Percentiles rank a stretch among this genome's conserved stretches.
Evolutionary conservation across 805 yeast species (phyloP).

Genomic region (Metschnikowia gelsemii): DNA sequence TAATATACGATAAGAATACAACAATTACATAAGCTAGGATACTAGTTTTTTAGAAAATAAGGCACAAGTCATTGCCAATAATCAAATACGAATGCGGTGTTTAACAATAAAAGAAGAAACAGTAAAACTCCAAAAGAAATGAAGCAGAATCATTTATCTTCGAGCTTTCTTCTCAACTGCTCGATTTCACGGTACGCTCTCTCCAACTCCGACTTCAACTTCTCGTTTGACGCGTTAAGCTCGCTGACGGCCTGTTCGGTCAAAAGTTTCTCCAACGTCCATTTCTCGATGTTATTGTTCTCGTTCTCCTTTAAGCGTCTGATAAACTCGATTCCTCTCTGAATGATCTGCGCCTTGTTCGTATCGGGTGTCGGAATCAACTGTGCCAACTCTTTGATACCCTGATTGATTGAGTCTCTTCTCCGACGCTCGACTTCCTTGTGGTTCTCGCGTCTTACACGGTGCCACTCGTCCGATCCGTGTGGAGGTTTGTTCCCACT

Average conservation of each 20-base stretch:
- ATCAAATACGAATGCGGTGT: too few species aligned
- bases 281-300: conserved; percentile 84
- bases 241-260: conserved; percentile 91
- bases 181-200: conserved; percentile 92
- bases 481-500: conserved; percentile 52
- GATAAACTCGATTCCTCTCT: conserved; percentile 87
- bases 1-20: too few species aligned
- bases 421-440: conserved; percentile 94
- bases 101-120: too few species aligned
- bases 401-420: conserved; percentile 82
- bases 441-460: conserved; percentile 82
- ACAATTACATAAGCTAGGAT: too few species aligned
- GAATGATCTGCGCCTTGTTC: conserved; percentile 87
- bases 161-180: conserved; percentile 58
- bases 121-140: background rate
- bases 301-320: conserved; percentile 87
- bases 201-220: conserved; percentile 82
- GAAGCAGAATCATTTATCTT: conserved; percentile 17
- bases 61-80: too few species aligned
- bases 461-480: conserved; percentile 84
- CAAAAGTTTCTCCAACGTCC: conserved; percentile 89
- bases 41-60: too few species aligned
- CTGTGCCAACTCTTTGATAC: conserved; percentile 77
- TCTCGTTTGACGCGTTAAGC: conserved; percentile 79
- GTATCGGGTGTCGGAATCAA: conserved; percentile 80